Base-by-base conservation (phyloP, 2,329 filamentous ascomycete genomes). In the Monosporascus sp. region DNA sequence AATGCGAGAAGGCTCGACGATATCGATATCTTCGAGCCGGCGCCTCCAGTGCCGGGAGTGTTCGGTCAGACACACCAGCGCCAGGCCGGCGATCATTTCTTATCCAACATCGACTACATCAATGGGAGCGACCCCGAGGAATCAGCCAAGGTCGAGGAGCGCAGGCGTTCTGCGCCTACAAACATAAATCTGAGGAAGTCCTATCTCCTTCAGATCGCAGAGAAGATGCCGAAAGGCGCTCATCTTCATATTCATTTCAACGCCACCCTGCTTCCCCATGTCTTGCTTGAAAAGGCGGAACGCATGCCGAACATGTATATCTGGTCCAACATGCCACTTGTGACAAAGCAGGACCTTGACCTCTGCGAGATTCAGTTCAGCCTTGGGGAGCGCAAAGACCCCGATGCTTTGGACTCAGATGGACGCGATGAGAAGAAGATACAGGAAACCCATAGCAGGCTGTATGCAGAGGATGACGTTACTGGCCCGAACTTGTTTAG, bases 191-290 rank as follows among this genome's bases (percentile, higher is more conserved):
- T 9, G 20, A 17, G 20, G 38, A 50, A 75, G 47, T 88, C 86
- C 8, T 68, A 72, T 44, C 63, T 90, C 15, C 82, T 84, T 60
- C 60, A 73, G 27, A 76, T 87, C 25, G 79, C 83, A 6, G 72
- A 72, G 35, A 64, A 67, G 53, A 79, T 88, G 74, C 88, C 88
- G 43, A 91, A 91, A 67, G 88, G 87, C 2, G 79, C 80, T 0
- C 85, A 90, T 64, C 73, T 90, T 24, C 88, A 91, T 67, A 80
- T 90, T 24, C 88, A 91, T 67, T 90, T 89, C 74, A 91, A 90
- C 65, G 80, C 87, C n/a, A 88, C 87, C 55, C 72, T 90, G 5
- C 72, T 76, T 15, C 85, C 87, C 9, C 67, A 74, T 2, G 76
- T 83, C 5, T 72, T 90, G 20, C 73, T 90, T 14, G 69, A 73